These are phyloP conservation scores for Diaporthe citri DNA, from an alignment of 2,329 filamentous ascomycete species.

Conservation along the genomic window DNA sequence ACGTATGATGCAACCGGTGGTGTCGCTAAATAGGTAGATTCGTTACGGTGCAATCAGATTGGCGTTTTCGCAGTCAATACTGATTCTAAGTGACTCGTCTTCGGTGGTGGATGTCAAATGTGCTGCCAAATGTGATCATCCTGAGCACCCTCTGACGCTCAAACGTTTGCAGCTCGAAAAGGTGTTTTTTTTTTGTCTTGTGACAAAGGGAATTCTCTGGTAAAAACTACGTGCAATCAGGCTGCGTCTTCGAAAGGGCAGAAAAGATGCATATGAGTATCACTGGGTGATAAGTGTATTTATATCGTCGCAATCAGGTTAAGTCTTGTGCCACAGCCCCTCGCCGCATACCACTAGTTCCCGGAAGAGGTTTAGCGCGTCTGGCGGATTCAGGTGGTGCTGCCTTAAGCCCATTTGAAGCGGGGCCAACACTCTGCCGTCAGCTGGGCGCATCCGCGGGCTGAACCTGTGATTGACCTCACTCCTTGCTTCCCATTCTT, in stretches of 20 bases:
- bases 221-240: not conserved
- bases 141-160: not conserved
- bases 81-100: not conserved
- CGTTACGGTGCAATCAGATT: not conserved
- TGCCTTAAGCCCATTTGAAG: conserved; percentile 8
- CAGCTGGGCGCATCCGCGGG: not conserved
- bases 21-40: not conserved
- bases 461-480: conserved; percentile 12
- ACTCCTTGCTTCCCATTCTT: not conserved
- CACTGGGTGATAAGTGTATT: not conserved
- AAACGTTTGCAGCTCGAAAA: not conserved
- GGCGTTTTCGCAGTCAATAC: not conserved
- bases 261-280: no score
- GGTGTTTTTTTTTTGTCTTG: rapidly evolving
- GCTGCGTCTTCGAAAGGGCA: not conserved
- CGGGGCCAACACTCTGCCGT: not conserved
- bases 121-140: not conserved
- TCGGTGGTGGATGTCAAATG: not conserved
- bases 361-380: not conserved
- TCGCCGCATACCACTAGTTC: not conserved
- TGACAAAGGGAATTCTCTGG: no score
- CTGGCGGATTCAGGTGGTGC: not conserved
- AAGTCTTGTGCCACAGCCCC: not conserved
- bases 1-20: not conserved
- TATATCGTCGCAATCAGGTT: not conserved